Evolutionary conservation across 1,284 basidiomycete genomes (phyloP).

Genomic region (Trichosporon asahii): DNA sequence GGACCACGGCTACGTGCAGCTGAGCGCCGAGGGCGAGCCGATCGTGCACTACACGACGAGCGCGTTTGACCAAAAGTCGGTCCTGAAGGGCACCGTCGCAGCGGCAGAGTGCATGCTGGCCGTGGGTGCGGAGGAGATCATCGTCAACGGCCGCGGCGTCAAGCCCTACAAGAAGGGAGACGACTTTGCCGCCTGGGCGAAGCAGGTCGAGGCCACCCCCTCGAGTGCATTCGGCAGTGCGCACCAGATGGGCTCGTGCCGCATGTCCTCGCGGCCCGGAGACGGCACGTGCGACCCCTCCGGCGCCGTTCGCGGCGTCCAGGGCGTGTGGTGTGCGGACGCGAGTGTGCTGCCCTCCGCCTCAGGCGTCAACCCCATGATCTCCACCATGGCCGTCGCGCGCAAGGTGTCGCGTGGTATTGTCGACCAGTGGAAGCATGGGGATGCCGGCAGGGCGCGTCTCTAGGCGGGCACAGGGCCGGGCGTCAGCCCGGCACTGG

Average conservation of each 20-base stretch:
- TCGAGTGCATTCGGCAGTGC: slow-evolving; percentile 32
- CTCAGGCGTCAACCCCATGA: slow-evolving; percentile 55
- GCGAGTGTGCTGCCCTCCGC: slow-evolving; percentile 52
- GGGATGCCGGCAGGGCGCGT: background rate
- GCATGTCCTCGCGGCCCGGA: slow-evolving; percentile 47
- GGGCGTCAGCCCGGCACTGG: background rate
- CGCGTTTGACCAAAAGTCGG: slow-evolving; percentile 45
- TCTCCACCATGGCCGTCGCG: slow-evolving; percentile 44
- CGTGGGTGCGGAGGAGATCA: slow-evolving; percentile 52
- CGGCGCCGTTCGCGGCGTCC: slow-evolving; percentile 52
- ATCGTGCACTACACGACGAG: slow-evolving; percentile 50
- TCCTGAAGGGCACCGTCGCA: slow-evolving; percentile 49
- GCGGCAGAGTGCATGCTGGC: slow-evolving; percentile 50
- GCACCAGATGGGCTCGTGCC: slow-evolving; percentile 53
- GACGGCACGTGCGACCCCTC: slow-evolving; percentile 48
- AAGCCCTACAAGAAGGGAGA: slow-evolving; percentile 26
- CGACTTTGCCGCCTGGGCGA: slow-evolving; percentile 34
- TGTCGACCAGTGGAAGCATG: slow-evolving; percentile 9
- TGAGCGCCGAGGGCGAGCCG: slow-evolving; percentile 48
- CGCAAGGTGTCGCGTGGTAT: slow-evolving; percentile 23
- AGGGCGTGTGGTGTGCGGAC: slow-evolving; percentile 54
- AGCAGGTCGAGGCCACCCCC: slow-evolving; percentile 30
- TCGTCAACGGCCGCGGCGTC: slow-evolving; percentile 45
- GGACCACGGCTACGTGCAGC: slow-evolving; percentile 41
- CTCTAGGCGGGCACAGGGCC: background rate